A percentile compares a stretch with the other conserved stretches of the same genome.
Evolutionary conservation across 2,329 filamentous ascomycete species (phyloP).

Genomic region (Cladobotryum mycophilum): DNA sequence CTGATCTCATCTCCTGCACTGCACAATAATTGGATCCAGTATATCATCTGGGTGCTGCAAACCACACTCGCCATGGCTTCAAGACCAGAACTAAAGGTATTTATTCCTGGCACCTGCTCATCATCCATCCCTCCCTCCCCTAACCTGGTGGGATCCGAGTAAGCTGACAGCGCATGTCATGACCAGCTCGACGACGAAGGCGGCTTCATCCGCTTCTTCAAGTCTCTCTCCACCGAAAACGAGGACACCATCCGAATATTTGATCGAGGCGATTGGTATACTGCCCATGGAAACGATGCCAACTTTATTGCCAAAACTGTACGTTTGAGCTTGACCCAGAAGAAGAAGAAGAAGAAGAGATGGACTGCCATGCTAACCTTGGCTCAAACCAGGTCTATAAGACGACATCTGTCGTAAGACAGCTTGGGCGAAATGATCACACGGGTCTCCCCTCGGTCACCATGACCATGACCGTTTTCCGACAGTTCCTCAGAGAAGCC

Average conservation of each 20-base stretch:
- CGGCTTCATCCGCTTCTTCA: conserved; percentile 95
- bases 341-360: background rate
- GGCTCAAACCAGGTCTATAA: conserved; percentile 72
- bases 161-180: conserved; percentile 7
- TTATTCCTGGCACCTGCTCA: background rate
- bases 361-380: background rate
- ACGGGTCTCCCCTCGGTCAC: conserved; percentile 90
- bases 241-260: conserved; percentile 82
- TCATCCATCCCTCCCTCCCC: too few relatives aligned
- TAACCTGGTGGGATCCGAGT: background rate
- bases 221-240: conserved; percentile 66
- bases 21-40: background rate
- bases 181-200: conserved; percentile 85
- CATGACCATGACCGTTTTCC: conserved; percentile 90
- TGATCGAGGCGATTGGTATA: conserved; percentile 92
- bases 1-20: background rate
- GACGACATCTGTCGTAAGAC: conserved; percentile 89
- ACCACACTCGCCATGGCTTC: conserved; percentile 53
- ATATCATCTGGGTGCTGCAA: background rate
- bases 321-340: conserved; percentile 17
- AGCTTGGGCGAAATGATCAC: conserved; percentile 76
- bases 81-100: conserved; percentile 64
- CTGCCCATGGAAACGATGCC: conserved; percentile 82
- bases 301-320: conserved; percentile 75
- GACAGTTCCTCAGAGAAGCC: conserved; percentile 90